Evolutionary conservation across 805 yeast genomes (phyloP), one percentile per base, ranked within the genome.

Genomic region (Sugiyamaella qingdaonensis): DNA sequence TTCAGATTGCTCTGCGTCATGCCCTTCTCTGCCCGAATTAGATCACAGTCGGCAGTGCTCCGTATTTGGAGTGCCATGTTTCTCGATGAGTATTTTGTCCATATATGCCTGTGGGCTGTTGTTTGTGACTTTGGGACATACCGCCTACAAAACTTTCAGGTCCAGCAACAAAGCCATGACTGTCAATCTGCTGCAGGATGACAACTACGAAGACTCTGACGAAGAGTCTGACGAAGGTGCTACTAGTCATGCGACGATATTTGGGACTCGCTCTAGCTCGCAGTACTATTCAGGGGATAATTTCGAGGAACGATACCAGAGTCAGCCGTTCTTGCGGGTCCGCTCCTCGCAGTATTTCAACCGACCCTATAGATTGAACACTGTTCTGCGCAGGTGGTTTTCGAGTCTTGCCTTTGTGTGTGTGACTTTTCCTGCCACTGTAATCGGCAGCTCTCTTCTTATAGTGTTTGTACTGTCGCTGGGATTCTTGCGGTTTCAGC

Each of bases 1-100:
- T 64, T 78, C 96, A 0, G 99, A 92, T 68, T 92, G 99, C 68
- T 81, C 86, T 0, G 73, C 67, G 1, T 78, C 90, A 1, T 92
- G 99, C 64, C 97, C 98, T 0, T 64, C 58, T 0, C 73, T 92
- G 19, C 81, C 81, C 0, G 65, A 85, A 35, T 63, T 68, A 7
- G 66, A 70, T 1, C 60, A 66, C 1, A 64, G 68, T 0, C 24
- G 46, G 2, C 13, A 7, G 21, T 87, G 96, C 66, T 69, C 64
- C 32, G 74, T 89, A 1, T 87, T 85, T 0, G 67, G 70, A 0
- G 41, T 91, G 1, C 88, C 91, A 0, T 91, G 96, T 64, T 81
- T 85, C 58, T 85, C 96, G 1, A 77, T 88, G 58, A 69, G 76
- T 0, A 77, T 89, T 3, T 64, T 85, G 13, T 55, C 79, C 1